Evolutionary conservation across 163 green algal genomes (phyloP).

Genomic region (Coccomyxa subellipsoidea): DNA sequence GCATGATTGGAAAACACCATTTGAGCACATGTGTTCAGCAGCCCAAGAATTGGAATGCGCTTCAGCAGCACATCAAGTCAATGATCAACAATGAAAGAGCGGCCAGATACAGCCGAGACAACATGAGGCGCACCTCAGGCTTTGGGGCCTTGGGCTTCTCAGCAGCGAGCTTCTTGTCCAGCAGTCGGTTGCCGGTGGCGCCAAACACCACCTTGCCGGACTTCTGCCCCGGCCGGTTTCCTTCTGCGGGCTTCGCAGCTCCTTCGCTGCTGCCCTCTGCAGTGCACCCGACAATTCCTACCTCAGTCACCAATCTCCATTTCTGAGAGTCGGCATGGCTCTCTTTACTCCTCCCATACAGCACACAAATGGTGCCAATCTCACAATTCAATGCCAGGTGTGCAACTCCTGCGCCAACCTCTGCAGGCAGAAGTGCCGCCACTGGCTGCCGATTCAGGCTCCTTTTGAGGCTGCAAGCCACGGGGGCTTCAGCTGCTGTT

Average conservation of each 20-base stretch:
- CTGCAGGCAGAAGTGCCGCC: too few species aligned
- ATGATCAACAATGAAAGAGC: too few species aligned
- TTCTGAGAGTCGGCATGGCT: neutral
- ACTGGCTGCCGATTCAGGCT: too few species aligned
- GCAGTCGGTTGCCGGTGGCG: constrained; percentile 67
- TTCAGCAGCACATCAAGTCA: too few species aligned
- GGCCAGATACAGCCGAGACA: too few species aligned
- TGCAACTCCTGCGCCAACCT: too few species aligned
- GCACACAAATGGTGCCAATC: neutral
- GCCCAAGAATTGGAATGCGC: too few species aligned
- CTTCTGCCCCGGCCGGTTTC: constrained; percentile 4
- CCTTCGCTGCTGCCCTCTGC: neutral
- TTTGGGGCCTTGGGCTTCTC: neutral
- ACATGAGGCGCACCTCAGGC: neutral
- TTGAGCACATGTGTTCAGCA: too few species aligned
- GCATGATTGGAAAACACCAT: too few species aligned
- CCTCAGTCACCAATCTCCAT: neutral
- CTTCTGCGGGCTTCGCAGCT: neutral
- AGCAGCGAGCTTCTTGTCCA: constrained; percentile 21
- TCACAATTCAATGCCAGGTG: too few species aligned
- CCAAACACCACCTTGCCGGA: constrained; percentile 37
- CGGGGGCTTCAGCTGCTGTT: too few species aligned
- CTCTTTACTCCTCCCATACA: neutral
- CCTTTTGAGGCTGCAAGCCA: too few species aligned
- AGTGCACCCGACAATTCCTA: neutral